A percentile compares a stretch with the other conserved stretches of the same genome.
Conservation (phyloP, 768 basidiomycete species). For the Agaricus subrufescens region DNA sequence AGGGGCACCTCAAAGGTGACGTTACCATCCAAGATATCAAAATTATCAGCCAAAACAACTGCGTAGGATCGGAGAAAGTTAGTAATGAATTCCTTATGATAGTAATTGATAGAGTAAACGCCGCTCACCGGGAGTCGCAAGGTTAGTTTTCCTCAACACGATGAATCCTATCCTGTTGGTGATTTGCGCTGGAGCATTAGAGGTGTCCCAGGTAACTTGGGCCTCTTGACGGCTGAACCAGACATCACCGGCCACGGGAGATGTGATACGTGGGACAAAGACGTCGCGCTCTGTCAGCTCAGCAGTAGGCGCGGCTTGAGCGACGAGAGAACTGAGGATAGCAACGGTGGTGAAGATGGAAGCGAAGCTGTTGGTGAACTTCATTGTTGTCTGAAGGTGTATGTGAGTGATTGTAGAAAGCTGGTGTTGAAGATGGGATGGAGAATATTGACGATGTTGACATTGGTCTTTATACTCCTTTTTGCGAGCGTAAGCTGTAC, state of each 20-base stretch:
- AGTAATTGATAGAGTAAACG: background rate
- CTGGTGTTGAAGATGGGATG: no score
- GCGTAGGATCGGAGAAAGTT: no score
- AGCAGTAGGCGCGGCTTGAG: constrained; percentile 16
- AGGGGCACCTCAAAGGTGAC: constrained; percentile 29
- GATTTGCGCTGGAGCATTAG: constrained; percentile 38
- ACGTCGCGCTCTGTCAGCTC: constrained; percentile 35
- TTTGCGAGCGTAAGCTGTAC: no score
- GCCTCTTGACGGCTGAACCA: constrained; percentile 37
- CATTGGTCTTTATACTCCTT: no score
- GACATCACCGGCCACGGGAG: constrained; percentile 27
- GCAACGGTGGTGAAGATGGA: constrained; percentile 10
- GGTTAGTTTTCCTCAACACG: constrained; percentile 30
- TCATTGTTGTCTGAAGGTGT: background rate
- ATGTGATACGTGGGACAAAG: constrained; percentile 38
- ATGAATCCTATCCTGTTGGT: constrained; percentile 42
- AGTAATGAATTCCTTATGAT: no score
- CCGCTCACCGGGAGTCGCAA: constrained; percentile 26
- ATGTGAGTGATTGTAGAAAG: background rate
- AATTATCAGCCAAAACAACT: constrained; percentile 28
- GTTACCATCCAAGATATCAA: constrained; percentile 32
- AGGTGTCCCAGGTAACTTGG: constrained; percentile 43
- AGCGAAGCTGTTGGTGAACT: constrained; percentile 2
- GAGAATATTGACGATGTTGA: no score
- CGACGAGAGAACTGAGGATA: constrained; percentile 12